Base-by-base conservation (phyloP, 306 rosid genomes). In the Vigna unguiculata region DNA sequence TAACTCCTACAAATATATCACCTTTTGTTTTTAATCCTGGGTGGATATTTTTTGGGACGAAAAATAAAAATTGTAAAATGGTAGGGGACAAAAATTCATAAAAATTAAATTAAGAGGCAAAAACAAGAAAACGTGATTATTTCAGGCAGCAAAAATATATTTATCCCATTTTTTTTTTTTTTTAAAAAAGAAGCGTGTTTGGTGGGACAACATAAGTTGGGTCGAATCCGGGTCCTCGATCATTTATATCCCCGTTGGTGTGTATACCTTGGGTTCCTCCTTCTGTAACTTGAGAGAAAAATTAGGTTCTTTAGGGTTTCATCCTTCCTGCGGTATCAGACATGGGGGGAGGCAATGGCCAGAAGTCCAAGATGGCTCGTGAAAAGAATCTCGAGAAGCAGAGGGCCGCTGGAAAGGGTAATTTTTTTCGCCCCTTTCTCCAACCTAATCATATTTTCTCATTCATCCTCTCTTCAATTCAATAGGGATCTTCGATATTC, bases 281-380 rank as follows among this genome's bases (percentile, higher is more conserved):
- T 65, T 64, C 69, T 68, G n/a, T 14, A 15, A 64, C 53, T 12
- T 28, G 21, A 20, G 66, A 43, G 21, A 64, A 64, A 38, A 78
- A 57, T 67, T 84, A 90, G 95, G 88, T 89, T 88, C 87, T 77
- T 71, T 46, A 52, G 86, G 79, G 81, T 79, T 76, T 74, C 81
- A 10, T 63, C 78, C 78, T 68, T 63, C 76, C 76, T 62, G 53
- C 73, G 79, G 62, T 11, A 2, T 49, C 73, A 54, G 79, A 36
- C 77, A 87, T 89, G 97, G 97, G 97, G 59, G 94, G 92, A 78
- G 97, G 97, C 84, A 89, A 91, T 61, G 91, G 84, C 2, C 97
- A 91, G 66, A 91, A 91, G 83, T 54, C 97, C 21, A 89, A 87
- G 90, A 89, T 85, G 92, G 97, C 97, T 5, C 90, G 93, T 11